Evolutionary conservation across 108 stramenopile genomes (phyloP).

Genomic region (Ochromonas danica): DNA sequence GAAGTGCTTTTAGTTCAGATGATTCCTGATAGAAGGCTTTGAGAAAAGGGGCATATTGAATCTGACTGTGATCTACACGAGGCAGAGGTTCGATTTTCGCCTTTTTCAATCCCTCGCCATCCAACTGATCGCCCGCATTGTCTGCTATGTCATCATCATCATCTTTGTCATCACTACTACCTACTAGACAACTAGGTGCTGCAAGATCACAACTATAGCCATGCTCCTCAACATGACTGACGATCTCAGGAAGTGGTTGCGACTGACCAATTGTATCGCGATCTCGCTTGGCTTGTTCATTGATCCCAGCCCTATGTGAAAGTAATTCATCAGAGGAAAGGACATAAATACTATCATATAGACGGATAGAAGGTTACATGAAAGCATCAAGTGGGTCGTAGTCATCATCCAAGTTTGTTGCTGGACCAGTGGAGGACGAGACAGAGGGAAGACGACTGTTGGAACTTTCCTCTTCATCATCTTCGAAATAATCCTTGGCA

Average conservation of each 20-base stretch:
- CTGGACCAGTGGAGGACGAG: background rate
- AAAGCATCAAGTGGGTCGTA: slow-evolving; percentile 29
- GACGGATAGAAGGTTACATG: background rate
- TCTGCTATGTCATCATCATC: background rate
- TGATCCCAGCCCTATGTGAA: background rate
- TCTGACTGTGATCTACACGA: slow-evolving; percentile 1
- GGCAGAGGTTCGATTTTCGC: slow-evolving; percentile 11
- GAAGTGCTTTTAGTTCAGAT: background rate
- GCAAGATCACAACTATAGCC: background rate
- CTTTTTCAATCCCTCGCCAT: background rate
- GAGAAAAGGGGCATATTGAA: background rate
- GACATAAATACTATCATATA: background rate
- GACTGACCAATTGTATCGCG: background rate
- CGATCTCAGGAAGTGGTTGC: background rate
- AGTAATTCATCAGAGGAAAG: background rate
- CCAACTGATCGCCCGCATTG: background rate
- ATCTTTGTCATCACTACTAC: background rate
- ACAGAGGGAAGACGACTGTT: background rate
- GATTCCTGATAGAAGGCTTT: slow-evolving; percentile 20
- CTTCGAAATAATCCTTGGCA: slow-evolving; percentile 25
- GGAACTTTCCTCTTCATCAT: slow-evolving; percentile 3
- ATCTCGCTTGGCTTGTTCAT: background rate
- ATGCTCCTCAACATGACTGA: background rate
- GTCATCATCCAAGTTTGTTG: background rate
- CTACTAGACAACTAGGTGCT: background rate